phyloP scores from a whole-genome alignment of 2,329 filamentous ascomycete species.

The Rutstroemia sp. region DNA sequence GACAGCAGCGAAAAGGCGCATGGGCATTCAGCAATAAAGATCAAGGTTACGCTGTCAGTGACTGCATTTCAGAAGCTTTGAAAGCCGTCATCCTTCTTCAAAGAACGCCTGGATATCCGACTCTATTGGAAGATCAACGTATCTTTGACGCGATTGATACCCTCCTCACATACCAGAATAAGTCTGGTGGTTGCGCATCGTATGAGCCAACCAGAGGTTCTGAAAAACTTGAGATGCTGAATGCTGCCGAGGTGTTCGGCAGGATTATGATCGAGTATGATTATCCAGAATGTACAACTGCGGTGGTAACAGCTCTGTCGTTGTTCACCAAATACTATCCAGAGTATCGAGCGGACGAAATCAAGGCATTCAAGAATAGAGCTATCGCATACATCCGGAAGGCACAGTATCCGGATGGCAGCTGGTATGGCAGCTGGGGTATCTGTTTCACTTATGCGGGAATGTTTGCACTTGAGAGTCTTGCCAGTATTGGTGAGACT shows the following conservation, averaged over 20 bases:
- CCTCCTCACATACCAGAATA: constrained; percentile 83
- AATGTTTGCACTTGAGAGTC: constrained; percentile 90
- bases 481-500: constrained; percentile 73
- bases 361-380: constrained; percentile 61
- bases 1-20: constrained; percentile 83
- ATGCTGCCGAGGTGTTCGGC: constrained; percentile 94
- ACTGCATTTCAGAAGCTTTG: constrained; percentile 86
- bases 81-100: constrained; percentile 84
- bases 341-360: constrained; percentile 68
- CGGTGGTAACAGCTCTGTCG: constrained; percentile 79
- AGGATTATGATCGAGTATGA: constrained; percentile 98
- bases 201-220: constrained; percentile 82
- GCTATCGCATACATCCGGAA: constrained; percentile 79
- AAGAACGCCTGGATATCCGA: constrained; percentile 65
- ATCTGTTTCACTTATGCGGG: constrained; percentile 97
- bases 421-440: constrained; percentile 96
- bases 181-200: constrained; percentile 76
- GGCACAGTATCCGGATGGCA: constrained; percentile 72
- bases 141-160: constrained; percentile 87
- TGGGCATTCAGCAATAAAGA: constrained; percentile 93
- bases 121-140: constrained; percentile 65
- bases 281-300: constrained; percentile 96
- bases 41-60: constrained; percentile 92
- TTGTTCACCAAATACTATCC: constrained; percentile 79
- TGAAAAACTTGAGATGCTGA: constrained; percentile 73